Evolutionary conservation across 345 rosid species (phyloP), one percentile per base, ranked within the genome.

Genomic region (Xanthoceras sorbifolium): DNA sequence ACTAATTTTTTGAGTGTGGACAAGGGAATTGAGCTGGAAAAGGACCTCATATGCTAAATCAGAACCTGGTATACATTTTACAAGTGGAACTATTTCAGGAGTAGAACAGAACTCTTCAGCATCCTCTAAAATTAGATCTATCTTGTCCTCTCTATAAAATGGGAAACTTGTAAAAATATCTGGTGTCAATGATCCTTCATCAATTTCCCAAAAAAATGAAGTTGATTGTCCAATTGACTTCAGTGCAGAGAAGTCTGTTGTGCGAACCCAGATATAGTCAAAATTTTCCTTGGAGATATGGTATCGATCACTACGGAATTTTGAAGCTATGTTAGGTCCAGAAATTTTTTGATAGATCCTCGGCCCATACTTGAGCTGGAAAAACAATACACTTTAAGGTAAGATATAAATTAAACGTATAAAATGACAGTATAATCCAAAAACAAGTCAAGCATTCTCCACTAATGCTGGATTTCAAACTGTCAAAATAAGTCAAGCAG

Each of bases 181-280:
- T 0, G 80, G 74, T 64, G 82, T 79, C 5, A 67, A 73, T 75
- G 80, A 79, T 75, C 73, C 92, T 15, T 84, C 78, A 25, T 66
- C 75, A 34, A 92, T 73, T 80, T 87, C 86, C 92, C 90, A 86
- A 76, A 85, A 93, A 22, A 92, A 90, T 23, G 93, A 81, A 50
- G 87, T 87, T 6, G 98, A 89, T 38, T 73, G 80, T 42, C 97
- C 97, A 36, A 96, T 81, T 25, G 99, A 86, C 78, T 88, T 96
- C 20, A 76, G n/a, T 9, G 38, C 14, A 10, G 98, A 89, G 82
- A 92, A 90, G 77, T 92, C 97, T 57, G 94, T 83, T 15, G 98
- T 88, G 28, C 94, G 97, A 73, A 96, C 89, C 97, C 99, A 92
- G 52, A 85, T 75, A 81, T 89, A 96, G 81, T 92, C 89, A 73